A percentile compares a stretch with the other conserved stretches of the same genome.
Conservation (phyloP, 345 rosid genomes). For the Lepidium didymum region DNA sequence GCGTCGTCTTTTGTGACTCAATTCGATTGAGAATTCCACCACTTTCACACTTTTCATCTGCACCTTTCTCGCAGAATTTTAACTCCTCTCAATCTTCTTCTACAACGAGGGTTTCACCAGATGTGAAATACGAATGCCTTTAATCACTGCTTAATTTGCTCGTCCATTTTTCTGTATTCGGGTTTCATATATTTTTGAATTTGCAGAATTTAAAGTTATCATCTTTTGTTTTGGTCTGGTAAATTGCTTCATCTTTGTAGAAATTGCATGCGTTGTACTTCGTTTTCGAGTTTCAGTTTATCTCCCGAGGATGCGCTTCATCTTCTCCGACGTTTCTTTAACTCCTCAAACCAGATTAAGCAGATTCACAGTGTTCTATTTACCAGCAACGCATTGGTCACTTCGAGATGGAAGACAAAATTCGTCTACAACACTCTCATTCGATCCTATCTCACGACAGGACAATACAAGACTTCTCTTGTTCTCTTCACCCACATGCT, state of each 20-base stretch:
- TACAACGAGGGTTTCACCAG: background rate
- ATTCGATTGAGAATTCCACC: background rate
- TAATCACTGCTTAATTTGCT: background rate
- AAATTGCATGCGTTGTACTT: conserved; percentile 11
- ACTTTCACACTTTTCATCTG: background rate
- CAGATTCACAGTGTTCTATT: conserved; percentile 51
- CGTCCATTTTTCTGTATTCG: background rate
- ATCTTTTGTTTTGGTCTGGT: background rate
- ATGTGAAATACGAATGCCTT: background rate
- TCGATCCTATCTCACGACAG: conserved; percentile 46
- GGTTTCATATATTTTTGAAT: background rate
- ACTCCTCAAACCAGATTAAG: conserved; percentile 34
- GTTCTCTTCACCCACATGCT: conserved; percentile 58
- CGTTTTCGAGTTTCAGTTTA: background rate
- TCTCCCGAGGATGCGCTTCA: conserved; percentile 39
- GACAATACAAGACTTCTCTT: conserved; percentile 31
- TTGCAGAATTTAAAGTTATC: background rate
- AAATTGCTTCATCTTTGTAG: background rate
- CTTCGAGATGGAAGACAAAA: conserved; percentile 37
- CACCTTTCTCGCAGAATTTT: background rate
- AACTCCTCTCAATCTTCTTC: background rate
- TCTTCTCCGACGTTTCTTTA: conserved; percentile 43
- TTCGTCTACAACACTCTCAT: conserved; percentile 53
- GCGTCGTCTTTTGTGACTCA: background rate
- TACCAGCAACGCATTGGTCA: conserved; percentile 18